phyloP scores from a whole-genome alignment of 129 eudicot genomes.

The Pseudognaphalium luteoalbum region DNA sequence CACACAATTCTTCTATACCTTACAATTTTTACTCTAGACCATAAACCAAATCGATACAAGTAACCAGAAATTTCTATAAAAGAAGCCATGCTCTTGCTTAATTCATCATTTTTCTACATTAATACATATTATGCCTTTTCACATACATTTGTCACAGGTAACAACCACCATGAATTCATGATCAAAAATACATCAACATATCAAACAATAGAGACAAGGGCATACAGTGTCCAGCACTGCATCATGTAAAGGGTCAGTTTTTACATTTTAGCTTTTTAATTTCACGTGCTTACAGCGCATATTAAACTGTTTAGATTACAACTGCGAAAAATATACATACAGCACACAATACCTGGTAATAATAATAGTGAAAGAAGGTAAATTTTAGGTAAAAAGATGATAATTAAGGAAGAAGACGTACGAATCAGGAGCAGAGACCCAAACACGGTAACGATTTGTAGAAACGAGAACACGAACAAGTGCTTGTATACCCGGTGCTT shows the following conservation, averaged over 20 bases:
- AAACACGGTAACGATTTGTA: slow-evolving; percentile 56
- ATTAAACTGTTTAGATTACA: too few relatives aligned
- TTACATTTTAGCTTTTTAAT: too few relatives aligned
- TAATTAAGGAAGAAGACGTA: slow-evolving; percentile 26
- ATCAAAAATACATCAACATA: neutral
- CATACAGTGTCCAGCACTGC: neutral
- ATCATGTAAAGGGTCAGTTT: neutral
- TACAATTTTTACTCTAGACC: too few relatives aligned
- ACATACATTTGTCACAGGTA: too few relatives aligned
- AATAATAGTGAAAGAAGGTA: neutral
- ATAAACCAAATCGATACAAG: too few relatives aligned
- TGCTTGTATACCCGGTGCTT: slow-evolving; percentile 74
- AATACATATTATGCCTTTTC: too few relatives aligned
- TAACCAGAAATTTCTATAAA: too few relatives aligned
- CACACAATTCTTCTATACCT: neutral
- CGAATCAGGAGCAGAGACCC: slow-evolving; percentile 95
- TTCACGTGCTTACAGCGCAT: too few relatives aligned
- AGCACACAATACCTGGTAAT: too few relatives aligned
- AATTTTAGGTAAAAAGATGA: neutral
- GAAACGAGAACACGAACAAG: slow-evolving; percentile 74
- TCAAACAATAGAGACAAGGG: neutral
- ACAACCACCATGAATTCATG: neutral
- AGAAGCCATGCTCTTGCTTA: too few relatives aligned
- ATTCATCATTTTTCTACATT: too few relatives aligned
- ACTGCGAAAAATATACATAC: too few relatives aligned